Evolutionary conservation across 495 filamentous ascomycete species (phyloP).

Genomic region (Penicillium fimorum): DNA sequence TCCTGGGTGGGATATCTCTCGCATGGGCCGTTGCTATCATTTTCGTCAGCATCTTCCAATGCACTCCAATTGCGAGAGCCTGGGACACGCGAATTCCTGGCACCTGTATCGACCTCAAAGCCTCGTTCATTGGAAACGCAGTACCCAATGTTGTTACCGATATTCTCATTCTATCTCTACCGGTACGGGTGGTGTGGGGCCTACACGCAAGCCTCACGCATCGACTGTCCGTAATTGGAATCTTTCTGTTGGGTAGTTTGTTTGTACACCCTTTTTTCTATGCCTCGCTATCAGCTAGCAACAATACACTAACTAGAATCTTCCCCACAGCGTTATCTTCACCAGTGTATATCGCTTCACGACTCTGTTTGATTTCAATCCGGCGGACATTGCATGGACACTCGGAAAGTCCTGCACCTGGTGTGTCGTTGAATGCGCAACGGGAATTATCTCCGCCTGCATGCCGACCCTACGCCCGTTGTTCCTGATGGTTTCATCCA

Average conservation of each 20-base stretch:
- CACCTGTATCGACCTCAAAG: conserved; percentile 44
- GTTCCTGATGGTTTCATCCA: conserved; percentile 9
- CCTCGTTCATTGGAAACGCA: conserved; percentile 46
- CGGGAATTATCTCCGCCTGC: conserved; percentile 17
- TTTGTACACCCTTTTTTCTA: not conserved
- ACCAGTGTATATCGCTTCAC: conserved; percentile 17
- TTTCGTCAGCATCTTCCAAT: conserved; percentile 46
- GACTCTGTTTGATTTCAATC: conserved; percentile 12
- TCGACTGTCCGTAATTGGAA: conserved; percentile 14
- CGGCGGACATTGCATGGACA: conserved; percentile 12
- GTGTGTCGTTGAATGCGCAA: conserved; percentile 13
- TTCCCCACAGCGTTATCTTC: conserved; percentile 14
- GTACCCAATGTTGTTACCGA: conserved; percentile 49
- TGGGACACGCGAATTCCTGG: conserved; percentile 38
- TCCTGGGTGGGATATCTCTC: conserved; percentile 39
- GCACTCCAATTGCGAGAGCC: conserved; percentile 40
- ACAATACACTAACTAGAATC: not conserved
- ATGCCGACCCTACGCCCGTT: conserved; percentile 16
- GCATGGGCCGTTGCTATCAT: conserved; percentile 43
- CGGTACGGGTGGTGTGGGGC: conserved; percentile 42
- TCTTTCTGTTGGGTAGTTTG: conserved; percentile 21
- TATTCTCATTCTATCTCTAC: conserved; percentile 45
- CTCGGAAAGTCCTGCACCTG: conserved; percentile 16
- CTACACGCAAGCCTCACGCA: conserved; percentile 26
- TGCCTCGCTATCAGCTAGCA: too few species aligned